Evolutionary conservation across 1,284 basidiomycete species (phyloP).

Genomic region (Coniferiporia sulphurascens): DNA sequence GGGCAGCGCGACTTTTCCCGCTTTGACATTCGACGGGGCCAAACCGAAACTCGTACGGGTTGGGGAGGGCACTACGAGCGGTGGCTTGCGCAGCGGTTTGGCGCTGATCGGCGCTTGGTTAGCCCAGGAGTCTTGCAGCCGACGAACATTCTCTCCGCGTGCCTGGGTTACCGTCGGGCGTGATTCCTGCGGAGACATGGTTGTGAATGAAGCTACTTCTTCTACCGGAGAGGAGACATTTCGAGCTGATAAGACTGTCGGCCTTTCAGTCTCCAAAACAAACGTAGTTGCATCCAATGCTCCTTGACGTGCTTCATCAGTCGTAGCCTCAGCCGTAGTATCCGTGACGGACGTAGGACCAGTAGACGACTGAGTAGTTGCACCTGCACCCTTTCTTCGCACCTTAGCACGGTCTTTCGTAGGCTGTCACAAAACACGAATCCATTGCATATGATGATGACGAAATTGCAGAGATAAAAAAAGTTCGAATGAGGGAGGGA

Average conservation of each 20-base stretch:
- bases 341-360: not conserved
- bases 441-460: slow-evolving; percentile 22
- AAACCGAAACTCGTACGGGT: slow-evolving; percentile 12
- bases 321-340: not conserved
- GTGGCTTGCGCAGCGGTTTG: slow-evolving; percentile 22
- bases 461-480: not conserved
- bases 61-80: slow-evolving; percentile 11
- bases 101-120: slow-evolving; percentile 31
- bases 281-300: not conserved
- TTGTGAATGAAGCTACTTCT: not conserved
- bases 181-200: slow-evolving; percentile 10
- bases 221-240: not conserved
- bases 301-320: not conserved
- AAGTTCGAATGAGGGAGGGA: slow-evolving; percentile 21
- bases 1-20: slow-evolving; percentile 36
- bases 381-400: slow-evolving; percentile 44
- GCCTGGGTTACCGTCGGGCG: slow-evolving; percentile 6
- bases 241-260: not conserved
- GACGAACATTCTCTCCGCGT: slow-evolving; percentile 18
- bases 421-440: slow-evolving; percentile 41
- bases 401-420: slow-evolving; percentile 65
- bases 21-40: slow-evolving; percentile 23
- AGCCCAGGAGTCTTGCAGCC: slow-evolving; percentile 31
- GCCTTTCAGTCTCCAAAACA: not conserved
- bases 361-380: too few species aligned